Evolutionary conservation across 805 yeast species (phyloP).

Genomic region (Candida coleopterorum): DNA sequence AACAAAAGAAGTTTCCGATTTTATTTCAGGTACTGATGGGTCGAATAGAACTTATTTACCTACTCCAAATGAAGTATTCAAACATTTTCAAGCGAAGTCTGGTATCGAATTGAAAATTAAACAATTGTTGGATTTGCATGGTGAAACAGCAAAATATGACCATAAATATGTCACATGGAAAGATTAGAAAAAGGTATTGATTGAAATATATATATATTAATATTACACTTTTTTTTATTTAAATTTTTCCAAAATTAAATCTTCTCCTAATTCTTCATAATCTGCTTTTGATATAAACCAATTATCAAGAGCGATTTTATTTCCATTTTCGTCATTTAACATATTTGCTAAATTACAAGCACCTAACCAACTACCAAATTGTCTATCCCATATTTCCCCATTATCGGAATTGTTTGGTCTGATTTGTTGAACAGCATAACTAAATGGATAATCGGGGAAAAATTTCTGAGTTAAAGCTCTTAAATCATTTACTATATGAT

Average conservation of each 20-base stretch:
- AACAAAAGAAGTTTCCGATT: conserved; percentile 57
- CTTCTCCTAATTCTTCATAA: conserved; percentile 59
- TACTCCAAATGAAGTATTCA: conserved; percentile 61
- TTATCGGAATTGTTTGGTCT: conserved; percentile 21
- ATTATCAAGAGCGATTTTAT: conserved; percentile 38
- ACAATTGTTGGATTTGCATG: conserved; percentile 56
- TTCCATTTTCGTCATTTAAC: conserved; percentile 38
- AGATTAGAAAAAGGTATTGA: conserved; percentile 14
- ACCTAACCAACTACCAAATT: conserved; percentile 65
- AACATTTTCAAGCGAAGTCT: conserved; percentile 51
- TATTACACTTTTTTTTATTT: conserved; percentile 19
- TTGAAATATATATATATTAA: too few species aligned
- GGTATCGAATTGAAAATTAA: conserved; percentile 62
- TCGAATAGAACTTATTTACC: conserved; percentile 63
- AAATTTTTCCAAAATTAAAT: conserved; percentile 31
- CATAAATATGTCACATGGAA: conserved; percentile 40
- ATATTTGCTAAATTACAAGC: conserved; percentile 62
- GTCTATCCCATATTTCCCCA: conserved; percentile 46
- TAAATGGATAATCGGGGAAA: conserved; percentile 44
- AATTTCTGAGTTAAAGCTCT: conserved; percentile 36
- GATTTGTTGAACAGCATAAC: conserved; percentile 17
- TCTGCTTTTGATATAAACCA: conserved; percentile 60
- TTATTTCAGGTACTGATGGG: conserved; percentile 66
- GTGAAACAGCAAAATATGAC: conserved; percentile 36
- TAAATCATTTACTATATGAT: conserved; percentile 52